Conservation (phyloP, 1,139 yeast species). For the Suhomyces guaymorum region DNA sequence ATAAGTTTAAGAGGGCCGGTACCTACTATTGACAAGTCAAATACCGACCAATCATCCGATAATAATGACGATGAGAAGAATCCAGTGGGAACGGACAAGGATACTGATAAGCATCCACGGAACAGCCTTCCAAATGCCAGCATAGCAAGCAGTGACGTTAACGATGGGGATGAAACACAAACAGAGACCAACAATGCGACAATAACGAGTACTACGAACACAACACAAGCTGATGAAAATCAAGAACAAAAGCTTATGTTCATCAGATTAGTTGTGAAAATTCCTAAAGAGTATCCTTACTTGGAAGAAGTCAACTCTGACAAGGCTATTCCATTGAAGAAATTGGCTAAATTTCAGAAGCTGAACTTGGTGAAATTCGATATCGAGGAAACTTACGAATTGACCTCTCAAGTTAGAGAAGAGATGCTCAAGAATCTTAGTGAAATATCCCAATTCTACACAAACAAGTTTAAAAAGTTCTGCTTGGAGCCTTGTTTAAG, state of each 20-base stretch:
- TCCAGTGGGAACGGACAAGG: conserved; percentile 4
- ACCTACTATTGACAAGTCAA: conserved; percentile 23
- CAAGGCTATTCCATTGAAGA: conserved; percentile 20
- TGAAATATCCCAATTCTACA: conserved; percentile 57
- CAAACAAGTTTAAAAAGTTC: conserved; percentile 56
- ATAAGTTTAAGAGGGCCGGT: conserved; percentile 82
- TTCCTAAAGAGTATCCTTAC: conserved; percentile 73
- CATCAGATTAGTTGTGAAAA: conserved; percentile 63
- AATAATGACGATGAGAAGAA: conserved; percentile 6
- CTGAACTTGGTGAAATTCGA: conserved; percentile 44
- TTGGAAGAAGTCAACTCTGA: conserved; percentile 45
- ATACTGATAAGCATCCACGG: conserved; percentile 3
- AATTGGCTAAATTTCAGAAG: conserved; percentile 24
- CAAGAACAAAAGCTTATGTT: conserved; percentile 61
- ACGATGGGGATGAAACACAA: conserved; percentile 5
- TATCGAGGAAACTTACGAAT: conserved; percentile 77
- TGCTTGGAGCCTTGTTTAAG: conserved; percentile 83
- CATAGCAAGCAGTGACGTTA: conserved; percentile 5
- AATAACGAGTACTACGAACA: conserved; percentile 1
- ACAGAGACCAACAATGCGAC: conserved; percentile 5
- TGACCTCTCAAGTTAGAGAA: conserved; percentile 47
- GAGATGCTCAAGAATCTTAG: conserved; percentile 54
- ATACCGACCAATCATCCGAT: conserved; percentile 6
- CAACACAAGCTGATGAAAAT: conserved; percentile 6
- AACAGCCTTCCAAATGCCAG: conserved; percentile 7